Evolutionary conservation across 2,329 filamentous ascomycete genomes (phyloP).

Genomic region (Cladophialophora immunda): DNA sequence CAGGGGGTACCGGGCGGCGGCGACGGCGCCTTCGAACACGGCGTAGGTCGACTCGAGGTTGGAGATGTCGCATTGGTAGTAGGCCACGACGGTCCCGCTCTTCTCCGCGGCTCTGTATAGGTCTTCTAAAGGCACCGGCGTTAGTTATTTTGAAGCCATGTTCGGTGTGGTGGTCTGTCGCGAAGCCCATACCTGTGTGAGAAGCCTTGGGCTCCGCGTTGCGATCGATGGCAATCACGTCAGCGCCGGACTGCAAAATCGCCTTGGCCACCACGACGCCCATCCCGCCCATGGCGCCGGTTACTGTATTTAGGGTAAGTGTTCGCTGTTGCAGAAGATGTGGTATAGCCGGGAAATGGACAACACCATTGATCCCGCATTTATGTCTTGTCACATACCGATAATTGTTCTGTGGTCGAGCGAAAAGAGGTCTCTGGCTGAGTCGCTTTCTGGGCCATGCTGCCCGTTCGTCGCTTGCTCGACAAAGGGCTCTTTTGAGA

Average conservation of each 20-base stretch:
- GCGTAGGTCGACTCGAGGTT: slow-evolving; percentile 4
- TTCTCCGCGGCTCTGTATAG: neutral
- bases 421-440: slow-evolving; percentile 11
- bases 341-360: neutral
- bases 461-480: neutral
- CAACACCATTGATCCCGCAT: neutral
- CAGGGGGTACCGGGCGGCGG: slow-evolving; percentile 45
- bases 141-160: neutral
- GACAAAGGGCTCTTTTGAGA: neutral
- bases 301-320: slow-evolving; percentile 10
- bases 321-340: neutral
- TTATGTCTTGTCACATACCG: slow-evolving; percentile 11
- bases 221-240: slow-evolving; percentile 19
- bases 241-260: slow-evolving; percentile 16
- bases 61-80: slow-evolving; percentile 21
- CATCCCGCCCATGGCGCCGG: slow-evolving; percentile 16
- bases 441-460: too few species aligned
- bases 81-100: neutral
- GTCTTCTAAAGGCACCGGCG: neutral
- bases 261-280: slow-evolving; percentile 16
- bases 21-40: slow-evolving; percentile 3
- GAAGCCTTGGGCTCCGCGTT: neutral
- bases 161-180: neutral
- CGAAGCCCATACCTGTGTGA: neutral
- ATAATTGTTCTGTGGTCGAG: slow-evolving; percentile 17